These are phyloP conservation scores for Coprinellus aureogranulatus DNA, from an alignment of 768 basidiomycete genomes.

Conservation along the genomic window DNA sequence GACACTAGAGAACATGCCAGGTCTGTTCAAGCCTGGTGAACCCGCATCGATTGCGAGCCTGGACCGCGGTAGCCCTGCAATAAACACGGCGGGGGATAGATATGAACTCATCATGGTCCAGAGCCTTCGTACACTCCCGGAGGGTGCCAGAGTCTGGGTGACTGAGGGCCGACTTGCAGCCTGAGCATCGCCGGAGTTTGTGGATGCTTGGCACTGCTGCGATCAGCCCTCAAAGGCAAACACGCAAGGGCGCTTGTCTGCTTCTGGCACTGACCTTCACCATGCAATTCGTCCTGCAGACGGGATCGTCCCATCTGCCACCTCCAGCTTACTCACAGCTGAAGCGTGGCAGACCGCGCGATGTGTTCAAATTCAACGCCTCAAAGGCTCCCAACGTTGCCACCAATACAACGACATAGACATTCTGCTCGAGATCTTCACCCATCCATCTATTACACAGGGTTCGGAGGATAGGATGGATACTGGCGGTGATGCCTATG, in stretches of 20 bases:
- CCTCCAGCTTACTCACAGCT: constrained; percentile 6
- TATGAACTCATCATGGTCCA: too few relatives aligned
- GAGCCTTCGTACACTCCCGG: too few relatives aligned
- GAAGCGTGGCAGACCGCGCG: constrained; percentile 1
- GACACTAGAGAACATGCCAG: not conserved
- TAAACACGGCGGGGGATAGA: too few relatives aligned
- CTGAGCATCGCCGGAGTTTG: not conserved
- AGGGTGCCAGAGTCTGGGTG: too few relatives aligned
- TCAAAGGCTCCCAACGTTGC: constrained; percentile 1
- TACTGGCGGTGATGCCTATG: constrained; percentile 33
- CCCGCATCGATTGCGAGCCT: too few relatives aligned
- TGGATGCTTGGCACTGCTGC: not conserved
- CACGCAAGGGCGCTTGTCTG: not conserved
- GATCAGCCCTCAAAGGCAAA: not conserved
- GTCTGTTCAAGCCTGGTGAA: too few relatives aligned
- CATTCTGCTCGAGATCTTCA: constrained; percentile 64
- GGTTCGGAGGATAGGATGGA: constrained; percentile 20
- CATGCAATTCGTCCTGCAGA: constrained; percentile 3
- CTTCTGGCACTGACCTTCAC: not conserved
- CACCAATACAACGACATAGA: constrained; percentile 40
- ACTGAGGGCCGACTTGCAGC: not conserved
- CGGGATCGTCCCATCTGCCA: not conserved
- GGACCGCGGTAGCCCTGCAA: too few relatives aligned
- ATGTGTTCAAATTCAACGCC: not conserved
- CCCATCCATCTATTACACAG: constrained; percentile 61